Evolutionary conservation across 176 grass and related monocot genomes (phyloP).

Genomic region (Cymbopogon citratus): DNA sequence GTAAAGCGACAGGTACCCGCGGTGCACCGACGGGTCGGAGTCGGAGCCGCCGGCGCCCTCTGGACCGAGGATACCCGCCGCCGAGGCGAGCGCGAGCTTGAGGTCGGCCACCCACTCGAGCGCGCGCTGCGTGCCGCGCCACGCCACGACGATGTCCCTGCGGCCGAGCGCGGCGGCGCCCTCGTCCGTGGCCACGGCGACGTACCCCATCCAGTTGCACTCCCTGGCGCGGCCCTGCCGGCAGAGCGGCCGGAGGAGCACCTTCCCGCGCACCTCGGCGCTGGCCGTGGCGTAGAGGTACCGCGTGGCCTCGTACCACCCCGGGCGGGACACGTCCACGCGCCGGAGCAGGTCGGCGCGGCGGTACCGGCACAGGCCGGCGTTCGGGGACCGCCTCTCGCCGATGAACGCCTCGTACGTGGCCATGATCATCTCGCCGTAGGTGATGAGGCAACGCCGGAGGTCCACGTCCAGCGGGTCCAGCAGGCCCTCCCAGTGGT

Average conservation of each 20-base stretch:
- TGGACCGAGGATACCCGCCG: slow-evolving; percentile 45
- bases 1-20: slow-evolving; percentile 77
- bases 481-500: slow-evolving; percentile 15
- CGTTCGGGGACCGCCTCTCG: slow-evolving; percentile 58
- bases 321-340: slow-evolving; percentile 43
- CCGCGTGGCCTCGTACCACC: slow-evolving; percentile 46
- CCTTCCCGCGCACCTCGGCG: slow-evolving; percentile 40
- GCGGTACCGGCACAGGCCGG: slow-evolving; percentile 54
- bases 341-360: slow-evolving; percentile 46
- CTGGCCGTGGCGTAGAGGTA: slow-evolving; percentile 78
- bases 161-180: slow-evolving; percentile 61
- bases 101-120: slow-evolving; percentile 77
- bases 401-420: slow-evolving; percentile 62
- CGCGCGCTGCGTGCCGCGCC: slow-evolving; percentile 66
- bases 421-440: slow-evolving; percentile 62
- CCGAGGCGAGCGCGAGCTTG: slow-evolving; percentile 54
- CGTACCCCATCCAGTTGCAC: slow-evolving; percentile 85
- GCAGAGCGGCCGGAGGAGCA: slow-evolving; percentile 44
- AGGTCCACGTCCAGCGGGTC: slow-evolving; percentile 57
- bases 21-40: slow-evolving; percentile 53
- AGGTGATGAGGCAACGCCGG: slow-evolving; percentile 56
- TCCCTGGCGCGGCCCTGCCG: slow-evolving; percentile 24
- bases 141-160: slow-evolving; percentile 69
- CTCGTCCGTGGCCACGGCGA: slow-evolving; percentile 75
- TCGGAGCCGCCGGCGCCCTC: slow-evolving; percentile 27